Conservation (phyloP, 306 rosid genomes). For the Quercus aquifolioides region DNA sequence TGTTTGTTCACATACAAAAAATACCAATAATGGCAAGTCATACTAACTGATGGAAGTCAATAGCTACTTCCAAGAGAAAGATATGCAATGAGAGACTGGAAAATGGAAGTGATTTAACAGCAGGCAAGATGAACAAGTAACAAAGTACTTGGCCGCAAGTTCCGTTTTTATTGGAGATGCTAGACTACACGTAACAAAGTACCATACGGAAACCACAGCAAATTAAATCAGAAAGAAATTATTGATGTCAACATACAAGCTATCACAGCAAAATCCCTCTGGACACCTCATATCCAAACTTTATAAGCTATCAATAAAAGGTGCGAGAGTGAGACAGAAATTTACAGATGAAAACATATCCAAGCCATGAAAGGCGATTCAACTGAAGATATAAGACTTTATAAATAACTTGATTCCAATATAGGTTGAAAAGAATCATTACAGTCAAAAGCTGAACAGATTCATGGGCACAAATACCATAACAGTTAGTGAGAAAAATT, state of each 20-base stretch:
- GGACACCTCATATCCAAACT: not conserved
- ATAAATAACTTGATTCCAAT: not conserved
- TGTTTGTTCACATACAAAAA: not conserved
- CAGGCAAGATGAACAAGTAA: not conserved
- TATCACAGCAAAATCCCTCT: not conserved
- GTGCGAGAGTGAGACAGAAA: not conserved
- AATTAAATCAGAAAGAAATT: not conserved
- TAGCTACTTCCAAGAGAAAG: not conserved
- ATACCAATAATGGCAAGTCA: not conserved
- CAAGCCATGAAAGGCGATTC: not conserved
- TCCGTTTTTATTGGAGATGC: too few relatives aligned
- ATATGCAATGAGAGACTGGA: not conserved
- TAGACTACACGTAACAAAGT: too few relatives aligned
- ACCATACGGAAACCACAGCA: too few relatives aligned
- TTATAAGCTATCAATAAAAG: not conserved
- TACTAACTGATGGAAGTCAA: not conserved
- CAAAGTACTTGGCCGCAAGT: not conserved
- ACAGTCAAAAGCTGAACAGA: conserved; percentile 17
- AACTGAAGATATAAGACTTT: not conserved
- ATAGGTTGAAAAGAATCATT: conserved; percentile 8
- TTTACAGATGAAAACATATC: not conserved
- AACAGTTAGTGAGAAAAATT: conserved; percentile 18
- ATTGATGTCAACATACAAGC: not conserved
- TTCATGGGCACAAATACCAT: conserved; percentile 14
- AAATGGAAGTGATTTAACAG: not conserved